Conservation (phyloP, 129 eudicot species). For the Smallanthus sonchifolius region DNA sequence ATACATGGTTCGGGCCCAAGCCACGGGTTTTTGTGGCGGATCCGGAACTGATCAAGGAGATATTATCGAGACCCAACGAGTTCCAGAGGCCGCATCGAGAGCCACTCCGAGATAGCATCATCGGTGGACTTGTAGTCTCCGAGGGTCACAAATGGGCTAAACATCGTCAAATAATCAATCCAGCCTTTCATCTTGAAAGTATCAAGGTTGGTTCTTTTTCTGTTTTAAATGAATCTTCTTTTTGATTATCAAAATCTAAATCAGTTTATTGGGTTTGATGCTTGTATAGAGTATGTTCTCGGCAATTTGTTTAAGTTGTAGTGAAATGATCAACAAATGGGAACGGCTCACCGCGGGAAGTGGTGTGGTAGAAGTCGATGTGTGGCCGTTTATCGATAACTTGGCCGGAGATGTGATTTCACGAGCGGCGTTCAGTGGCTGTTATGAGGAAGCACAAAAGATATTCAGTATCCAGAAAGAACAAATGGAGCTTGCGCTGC, state of each 20-base stretch:
- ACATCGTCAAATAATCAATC: conserved; percentile 17
- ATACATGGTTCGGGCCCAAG: conserved; percentile 7
- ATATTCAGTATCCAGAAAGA: not conserved
- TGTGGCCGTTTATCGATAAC: conserved; percentile 4
- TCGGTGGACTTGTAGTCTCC: conserved; percentile 8
- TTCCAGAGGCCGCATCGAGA: conserved; percentile 8
- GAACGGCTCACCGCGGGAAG: not conserved
- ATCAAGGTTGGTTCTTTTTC: not conserved
- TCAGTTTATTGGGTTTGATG: not conserved
- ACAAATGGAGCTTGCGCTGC: conserved; percentile 1
- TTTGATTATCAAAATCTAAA: not conserved
- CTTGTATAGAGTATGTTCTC: not conserved
- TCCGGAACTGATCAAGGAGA: conserved; percentile 11
- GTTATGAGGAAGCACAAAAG: conserved; percentile 7
- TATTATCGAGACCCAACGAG: conserved; percentile 1
- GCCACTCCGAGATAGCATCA: conserved; percentile 13
- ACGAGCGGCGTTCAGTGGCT: conserved; percentile 4
- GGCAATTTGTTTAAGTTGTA: conserved; percentile 8
- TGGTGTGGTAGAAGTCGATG: not conserved
- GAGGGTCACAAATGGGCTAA: conserved; percentile 14
- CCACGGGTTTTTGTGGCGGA: not conserved
- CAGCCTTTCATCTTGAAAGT: conserved; percentile 17
- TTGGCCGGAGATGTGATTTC: conserved; percentile 11
- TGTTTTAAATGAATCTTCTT: not conserved
- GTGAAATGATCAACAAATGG: conserved; percentile 11